Base-by-base conservation (phyloP, 805 yeast species). In the Saccharomycopsis microspora region DNA sequence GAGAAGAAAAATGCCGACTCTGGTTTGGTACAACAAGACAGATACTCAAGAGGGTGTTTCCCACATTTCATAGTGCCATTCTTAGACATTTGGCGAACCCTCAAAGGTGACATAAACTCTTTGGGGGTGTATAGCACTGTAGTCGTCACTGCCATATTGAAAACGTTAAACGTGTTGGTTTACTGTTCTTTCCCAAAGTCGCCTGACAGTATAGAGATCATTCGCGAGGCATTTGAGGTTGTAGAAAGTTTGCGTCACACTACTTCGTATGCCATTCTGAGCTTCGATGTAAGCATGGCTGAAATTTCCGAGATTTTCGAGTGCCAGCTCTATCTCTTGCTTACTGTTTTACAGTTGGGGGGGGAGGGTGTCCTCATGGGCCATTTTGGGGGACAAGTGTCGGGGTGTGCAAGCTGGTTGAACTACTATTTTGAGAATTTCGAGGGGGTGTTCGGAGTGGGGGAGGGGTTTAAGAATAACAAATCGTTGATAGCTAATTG, bases 401-500 rank as follows among this genome's bases (percentile, higher is more conserved):
- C 43, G 30, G 42, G 10, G 29, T 32, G 37, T 31, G 46, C 46
- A 33, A 43, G 38, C 9, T 51, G 54, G 54, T 39, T 51, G 33
- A 46, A 49, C 43, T 39, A 49, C 30, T 37, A 45, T 41, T 51
- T 51, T 32, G 54, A 49, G 29, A 47, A 51, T 35, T 47, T 45
- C 34, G 45, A 45, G 10, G 35, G 37, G 27, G 38, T 37, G 27
- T 49, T 49, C 39, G 50, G 50, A 9, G 45, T 39, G n/a, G 47
- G 37, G 19, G 36, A 11, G 27, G 35, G 31, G 8, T 43, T 45
- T 27, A 36, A 27, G 32, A 42, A 39, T 32, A 41, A 5, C 7
- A 49, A 51, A 35, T 35, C 46, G 10, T 44, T 46, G 33, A 38
- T 41, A 10, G 54, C 54, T 5, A 49, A 46, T 41, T 49, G 50